These are phyloP conservation scores for Colletotrichum tanaceti DNA, from an alignment of 2,329 filamentous ascomycete genomes.

Conservation along the genomic window DNA sequence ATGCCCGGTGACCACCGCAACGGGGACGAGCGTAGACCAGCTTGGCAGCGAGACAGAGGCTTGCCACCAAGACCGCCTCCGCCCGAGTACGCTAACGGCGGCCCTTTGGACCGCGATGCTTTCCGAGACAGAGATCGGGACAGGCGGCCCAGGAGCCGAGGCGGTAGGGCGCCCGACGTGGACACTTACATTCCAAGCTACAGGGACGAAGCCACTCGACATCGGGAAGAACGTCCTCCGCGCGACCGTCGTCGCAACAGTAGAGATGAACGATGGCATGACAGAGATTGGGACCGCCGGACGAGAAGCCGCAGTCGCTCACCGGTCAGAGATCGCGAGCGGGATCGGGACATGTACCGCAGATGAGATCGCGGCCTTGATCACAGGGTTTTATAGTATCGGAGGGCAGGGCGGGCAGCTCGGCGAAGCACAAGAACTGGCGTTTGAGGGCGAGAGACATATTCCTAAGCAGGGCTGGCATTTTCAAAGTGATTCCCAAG, in stretches of 20 bases:
- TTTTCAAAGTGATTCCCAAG: constrained; percentile 33
- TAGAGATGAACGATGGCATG: constrained; percentile 48
- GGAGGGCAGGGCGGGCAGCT: constrained; percentile 13
- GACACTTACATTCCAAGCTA: constrained; percentile 66
- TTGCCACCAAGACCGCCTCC: constrained; percentile 64
- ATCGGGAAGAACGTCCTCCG: constrained; percentile 47
- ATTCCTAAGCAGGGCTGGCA: constrained; percentile 32
- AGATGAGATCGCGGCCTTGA: constrained; percentile 51
- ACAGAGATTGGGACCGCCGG: constrained; percentile 54
- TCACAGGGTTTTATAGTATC: constrained; percentile 14
- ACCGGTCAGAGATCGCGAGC: constrained; percentile 52
- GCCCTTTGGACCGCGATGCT: constrained; percentile 54
- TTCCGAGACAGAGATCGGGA: constrained; percentile 50
- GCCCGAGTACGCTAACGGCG: constrained; percentile 53
- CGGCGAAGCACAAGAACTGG: constrained; percentile 32
- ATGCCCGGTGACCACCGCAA: constrained; percentile 47
- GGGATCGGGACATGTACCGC: constrained; percentile 61
- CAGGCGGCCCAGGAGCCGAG: constrained; percentile 48
- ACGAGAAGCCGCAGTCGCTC: constrained; percentile 56
- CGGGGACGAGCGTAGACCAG: constrained; percentile 61
- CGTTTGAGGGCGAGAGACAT: constrained; percentile 27
- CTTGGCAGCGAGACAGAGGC: constrained; percentile 66
- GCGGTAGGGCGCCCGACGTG: constrained; percentile 52
- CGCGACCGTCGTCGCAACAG: constrained; percentile 42
- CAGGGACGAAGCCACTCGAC: constrained; percentile 48